These are phyloP conservation scores for Fusarium sp. DNA, from an alignment of 2,329 filamentous ascomycete genomes.

Conservation along the genomic window DNA sequence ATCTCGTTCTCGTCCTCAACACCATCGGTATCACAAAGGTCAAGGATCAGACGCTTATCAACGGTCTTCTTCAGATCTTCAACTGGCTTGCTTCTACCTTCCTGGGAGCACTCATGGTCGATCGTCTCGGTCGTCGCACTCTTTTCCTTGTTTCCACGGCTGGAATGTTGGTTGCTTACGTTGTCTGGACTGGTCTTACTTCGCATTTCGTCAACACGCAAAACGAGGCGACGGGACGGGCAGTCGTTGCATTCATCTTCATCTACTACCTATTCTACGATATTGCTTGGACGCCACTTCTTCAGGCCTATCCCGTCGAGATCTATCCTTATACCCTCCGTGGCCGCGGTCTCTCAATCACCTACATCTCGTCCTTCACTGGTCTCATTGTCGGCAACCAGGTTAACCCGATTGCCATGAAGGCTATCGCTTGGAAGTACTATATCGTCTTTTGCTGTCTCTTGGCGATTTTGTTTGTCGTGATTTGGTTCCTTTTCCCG, in stretches of 20 bases:
- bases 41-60: conserved; percentile 46
- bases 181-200: background rate
- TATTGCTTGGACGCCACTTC: conserved; percentile 49
- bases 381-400: conserved; percentile 50
- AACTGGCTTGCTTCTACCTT: conserved; percentile 49
- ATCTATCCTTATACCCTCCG: conserved; percentile 37
- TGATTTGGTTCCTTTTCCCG: conserved; percentile 52
- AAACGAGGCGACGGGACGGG: background rate
- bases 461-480: conserved; percentile 43
- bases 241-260: conserved; percentile 52
- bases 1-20: conserved; percentile 51
- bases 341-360: conserved; percentile 23
- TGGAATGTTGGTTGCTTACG: background rate
- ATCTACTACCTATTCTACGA: conserved; percentile 52
- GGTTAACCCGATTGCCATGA: conserved; percentile 54
- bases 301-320: conserved; percentile 43
- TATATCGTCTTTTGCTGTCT: conserved; percentile 53
- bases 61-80: conserved; percentile 47
- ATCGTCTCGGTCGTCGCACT: conserved; percentile 53
- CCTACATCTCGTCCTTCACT: conserved; percentile 19
- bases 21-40: conserved; percentile 52
- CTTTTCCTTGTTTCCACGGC: conserved; percentile 11
- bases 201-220: background rate
- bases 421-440: conserved; percentile 52
- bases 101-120: conserved; percentile 51